Base-by-base conservation (phyloP, 495 filamentous ascomycete species). In the Beverwykella pulmonaria region DNA sequence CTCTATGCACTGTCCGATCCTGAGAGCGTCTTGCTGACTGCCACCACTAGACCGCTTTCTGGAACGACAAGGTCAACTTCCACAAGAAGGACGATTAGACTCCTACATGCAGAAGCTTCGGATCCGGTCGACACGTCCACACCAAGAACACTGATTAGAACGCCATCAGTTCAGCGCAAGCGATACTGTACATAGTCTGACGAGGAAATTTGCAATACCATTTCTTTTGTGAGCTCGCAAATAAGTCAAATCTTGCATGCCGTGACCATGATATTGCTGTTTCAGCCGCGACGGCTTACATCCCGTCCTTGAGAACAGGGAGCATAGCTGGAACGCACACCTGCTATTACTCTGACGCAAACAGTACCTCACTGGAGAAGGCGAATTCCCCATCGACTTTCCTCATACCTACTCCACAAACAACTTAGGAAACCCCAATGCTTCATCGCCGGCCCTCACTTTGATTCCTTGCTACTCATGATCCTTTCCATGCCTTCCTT, bases 51-150 rank as follows among this genome's bases (percentile, higher is more conserved):
- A 77, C 76, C 6, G 54, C 73, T 9, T 79, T 79, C 89, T 98
- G 94, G 94, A 98, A 98, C 80, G 78, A 82, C 66, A 82, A 80
- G 29, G 92, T 96, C 82, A 98, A 98, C 85, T 93, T 96, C 83
- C 92, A 97, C 87, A 92, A 95, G 84, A 88, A 87, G 79, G 90
- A 95, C 81, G 89, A 92, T 84, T 73, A 75, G 48, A 26, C 47
- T 10, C 1, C n/a, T 52, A 15, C 39, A 22, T 17, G 27, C 41
- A 44, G 39, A 2, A n/a, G 8, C 39, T 44, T 2, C 17, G 39
- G 39, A 44, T 44, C 39, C n/a, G n/a, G n/a, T n/a, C n/a, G n/a
- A 44, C 8, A 9, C 8, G 3, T 44, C 15, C 39, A 32, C 17
- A 15, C 10, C 26, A 23, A 15, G 54, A 41, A 20, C 17, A 14